These are phyloP conservation scores for Phyllosticta capitalensis DNA, from an alignment of 2,329 filamentous ascomycete genomes.

Conservation along the genomic window DNA sequence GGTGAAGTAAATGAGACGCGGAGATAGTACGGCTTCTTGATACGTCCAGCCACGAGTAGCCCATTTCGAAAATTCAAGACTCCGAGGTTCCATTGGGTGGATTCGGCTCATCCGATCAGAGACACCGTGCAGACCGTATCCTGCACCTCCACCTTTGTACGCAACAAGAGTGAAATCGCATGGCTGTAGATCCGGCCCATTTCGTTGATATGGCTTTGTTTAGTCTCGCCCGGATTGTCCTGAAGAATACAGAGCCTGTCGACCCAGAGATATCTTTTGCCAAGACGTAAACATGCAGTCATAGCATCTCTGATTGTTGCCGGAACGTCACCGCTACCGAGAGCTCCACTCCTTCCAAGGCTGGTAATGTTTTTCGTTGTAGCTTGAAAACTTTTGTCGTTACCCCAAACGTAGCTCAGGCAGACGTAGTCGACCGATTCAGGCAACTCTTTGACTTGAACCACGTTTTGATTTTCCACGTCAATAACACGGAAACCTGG, in stretches of 20 bases:
- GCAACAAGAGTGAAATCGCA: background rate
- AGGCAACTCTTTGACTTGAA: background rate
- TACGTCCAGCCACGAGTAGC: background rate
- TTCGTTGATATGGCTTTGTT: background rate
- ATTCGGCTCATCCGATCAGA: background rate
- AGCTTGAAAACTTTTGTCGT: background rate
- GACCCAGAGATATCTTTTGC: constrained; percentile 11
- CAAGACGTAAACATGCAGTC: background rate
- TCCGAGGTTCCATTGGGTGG: background rate
- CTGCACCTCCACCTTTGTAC: too few relatives aligned
- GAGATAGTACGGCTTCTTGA: background rate
- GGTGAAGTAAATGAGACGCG: background rate
- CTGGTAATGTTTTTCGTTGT: background rate
- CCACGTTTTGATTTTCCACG: background rate
- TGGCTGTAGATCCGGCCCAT: background rate
- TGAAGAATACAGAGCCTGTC: constrained; percentile 11
- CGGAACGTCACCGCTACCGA: background rate
- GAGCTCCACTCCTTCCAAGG: background rate
- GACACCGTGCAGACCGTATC: background rate
- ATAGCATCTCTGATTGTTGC: constrained; percentile 10
- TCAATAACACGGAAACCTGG: background rate
- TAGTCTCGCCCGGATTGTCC: background rate
- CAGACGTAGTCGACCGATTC: background rate
- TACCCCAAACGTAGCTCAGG: background rate
- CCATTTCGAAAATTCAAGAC: background rate